Evolutionary conservation across 2,329 filamentous ascomycete genomes (phyloP), one percentile per base, ranked within the genome.

Genomic region (Exophiala bonariae): DNA sequence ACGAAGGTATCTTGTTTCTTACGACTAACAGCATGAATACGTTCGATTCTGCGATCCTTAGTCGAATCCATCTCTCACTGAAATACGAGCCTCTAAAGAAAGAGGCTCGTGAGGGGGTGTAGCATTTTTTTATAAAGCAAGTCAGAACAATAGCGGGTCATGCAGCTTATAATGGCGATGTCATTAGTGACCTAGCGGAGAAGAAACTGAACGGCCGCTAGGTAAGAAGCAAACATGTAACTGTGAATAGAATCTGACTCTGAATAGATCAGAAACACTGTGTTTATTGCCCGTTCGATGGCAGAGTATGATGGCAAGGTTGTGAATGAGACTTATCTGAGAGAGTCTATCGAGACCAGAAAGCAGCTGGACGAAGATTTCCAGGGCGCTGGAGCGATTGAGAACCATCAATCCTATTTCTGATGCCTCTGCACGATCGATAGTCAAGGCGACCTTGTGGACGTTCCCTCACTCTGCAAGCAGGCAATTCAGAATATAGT

Each of bases 1-100:
- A 63, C 50, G 57, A 70, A 51, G 71, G 70, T 6, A 71, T 73
- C 37, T 60, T 75, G 33, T 72, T 76, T 49, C 58, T 73, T 10
- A 73, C 70, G 4, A 71, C 69, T 6, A 76, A 76, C 53, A 67
- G 71, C 5, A 67, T 71, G 14, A 56, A 62, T 5, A 69, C 66
- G 4, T 70, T 75, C 47, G 73, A 76, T 42, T 54, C 62, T 2
- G 73, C 72, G 8, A 33, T 52, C 40, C 30, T 40, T 6, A 23
- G 14, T 13, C 39, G 49, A 2, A 52, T 52, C 13, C 49, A 49
- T 17, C 22, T 52, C 10, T 14, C 40, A 2, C 32, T 52, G 17
- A 19, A 19, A n/a, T 49, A 35, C 32, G 14, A 16, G 11, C 11
- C n/a, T 7, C 18, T 35, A 7, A 35, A 8, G 8, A 35, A 9